A percentile compares a stretch with the other conserved stretches of the same genome.
phyloP scores from a whole-genome alignment of 2,329 filamentous ascomycete genomes.

The Phialocephala subalpina region DNA sequence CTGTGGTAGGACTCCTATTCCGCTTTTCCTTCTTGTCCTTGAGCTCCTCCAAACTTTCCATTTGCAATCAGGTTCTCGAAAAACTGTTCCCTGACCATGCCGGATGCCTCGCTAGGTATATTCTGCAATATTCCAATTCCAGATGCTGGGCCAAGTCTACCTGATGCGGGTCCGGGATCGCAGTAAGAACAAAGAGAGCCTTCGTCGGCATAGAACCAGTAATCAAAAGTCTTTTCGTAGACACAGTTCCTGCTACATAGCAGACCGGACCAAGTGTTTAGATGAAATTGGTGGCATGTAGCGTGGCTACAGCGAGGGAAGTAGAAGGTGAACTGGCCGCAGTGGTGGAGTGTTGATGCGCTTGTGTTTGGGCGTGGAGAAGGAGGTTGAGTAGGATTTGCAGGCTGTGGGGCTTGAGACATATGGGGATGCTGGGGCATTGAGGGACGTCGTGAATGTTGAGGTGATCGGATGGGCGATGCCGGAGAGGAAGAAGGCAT shows the following conservation, averaged over 20 bases:
- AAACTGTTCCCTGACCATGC: not conserved
- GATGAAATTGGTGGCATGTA: conserved; percentile 9
- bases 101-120: not conserved
- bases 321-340: conserved; percentile 16
- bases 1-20: not conserved
- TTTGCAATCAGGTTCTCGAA: not conserved
- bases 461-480: not conserved
- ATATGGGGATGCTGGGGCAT: not conserved
- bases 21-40: not conserved
- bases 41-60: not conserved
- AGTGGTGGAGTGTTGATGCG: conserved; percentile 4
- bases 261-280: not conserved
- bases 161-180: not conserved
- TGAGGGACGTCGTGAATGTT: not conserved
- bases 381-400: not conserved
- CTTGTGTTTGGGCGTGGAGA: not conserved
- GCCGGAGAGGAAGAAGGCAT: not conserved
- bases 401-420: not conserved
- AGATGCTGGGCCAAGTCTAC: not conserved
- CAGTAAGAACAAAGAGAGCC: conserved; percentile 12
- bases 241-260: conserved; percentile 9
- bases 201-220: conserved; percentile 15
- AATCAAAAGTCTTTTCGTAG: conserved; percentile 3
- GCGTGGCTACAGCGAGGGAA: conserved; percentile 12
- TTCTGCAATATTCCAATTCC: conserved; percentile 7